Conservation (phyloP, 1,284 basidiomycete species). For the Inonotus hispidus region DNA sequence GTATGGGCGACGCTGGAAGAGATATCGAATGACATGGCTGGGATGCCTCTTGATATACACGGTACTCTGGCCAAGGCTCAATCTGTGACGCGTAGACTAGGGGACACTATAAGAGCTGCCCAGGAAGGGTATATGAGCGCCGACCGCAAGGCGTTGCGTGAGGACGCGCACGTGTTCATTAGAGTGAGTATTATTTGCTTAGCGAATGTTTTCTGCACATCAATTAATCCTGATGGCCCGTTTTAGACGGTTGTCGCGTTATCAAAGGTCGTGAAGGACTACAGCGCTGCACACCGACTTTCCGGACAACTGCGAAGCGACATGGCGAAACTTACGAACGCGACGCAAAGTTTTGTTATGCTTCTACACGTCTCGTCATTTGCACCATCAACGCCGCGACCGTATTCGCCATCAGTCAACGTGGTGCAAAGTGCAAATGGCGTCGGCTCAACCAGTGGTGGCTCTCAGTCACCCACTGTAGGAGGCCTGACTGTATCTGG, state of each 20-base stretch:
- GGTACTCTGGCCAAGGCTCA: constrained; percentile 52
- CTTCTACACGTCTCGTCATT: constrained; percentile 77
- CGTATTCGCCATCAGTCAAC: constrained; percentile 53
- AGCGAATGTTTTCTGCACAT: not conserved
- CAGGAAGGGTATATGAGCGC: constrained; percentile 42
- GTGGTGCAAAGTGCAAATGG: not conserved
- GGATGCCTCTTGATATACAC: constrained; percentile 37
- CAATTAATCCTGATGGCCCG: constrained; percentile 7
- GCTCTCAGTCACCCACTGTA: constrained; percentile 27
- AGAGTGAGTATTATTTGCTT: constrained; percentile 43
- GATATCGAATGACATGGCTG: constrained; percentile 42
- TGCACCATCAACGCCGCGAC: constrained; percentile 48
- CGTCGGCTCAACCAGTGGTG: constrained; percentile 13
- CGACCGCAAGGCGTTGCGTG: constrained; percentile 55
- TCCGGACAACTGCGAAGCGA: constrained; percentile 54
- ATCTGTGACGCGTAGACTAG: constrained; percentile 50
- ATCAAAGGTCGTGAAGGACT: constrained; percentile 58
- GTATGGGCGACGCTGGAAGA: constrained; percentile 71
- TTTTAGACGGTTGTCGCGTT: constrained; percentile 60
- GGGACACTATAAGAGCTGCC: constrained; percentile 46
- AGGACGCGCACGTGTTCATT: constrained; percentile 67
- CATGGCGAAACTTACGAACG: constrained; percentile 68
- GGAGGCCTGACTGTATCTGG: not conserved
- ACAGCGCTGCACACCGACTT: constrained; percentile 48
- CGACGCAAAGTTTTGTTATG: constrained; percentile 74